Evolutionary conservation across 1,284 basidiomycete genomes (phyloP), one percentile per base, ranked within the genome.

Genomic region (Fistulina hepatica): DNA sequence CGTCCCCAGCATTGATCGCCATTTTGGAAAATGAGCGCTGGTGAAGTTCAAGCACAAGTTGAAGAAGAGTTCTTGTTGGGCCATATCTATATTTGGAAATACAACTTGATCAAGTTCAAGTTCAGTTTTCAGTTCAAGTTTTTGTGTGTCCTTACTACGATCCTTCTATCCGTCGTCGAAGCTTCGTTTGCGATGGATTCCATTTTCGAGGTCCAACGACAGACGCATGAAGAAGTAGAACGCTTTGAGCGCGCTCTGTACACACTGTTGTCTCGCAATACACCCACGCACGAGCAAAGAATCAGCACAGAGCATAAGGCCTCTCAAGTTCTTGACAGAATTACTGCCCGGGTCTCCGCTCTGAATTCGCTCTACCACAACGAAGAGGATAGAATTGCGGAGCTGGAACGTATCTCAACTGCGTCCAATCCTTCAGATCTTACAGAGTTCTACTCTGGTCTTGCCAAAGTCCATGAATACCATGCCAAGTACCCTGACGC

Each of bases 141-240:
- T n/a, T n/a, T n/a, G n/a, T n/a, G n/a, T n/a, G 30, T 40, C 34
- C 16, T 41, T 31, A 34, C 16, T 13, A 25, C 27, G 13, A 21
- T n/a, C 37, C 36, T 11, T 27, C 39, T 30, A 34, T 20, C 23
- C 6, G 15, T 21, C 27, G 21, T 20, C 12, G 12, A 12, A 25
- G 13, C n/a, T 19, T n/a, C 13, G 19, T 38, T 45, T 40, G 45
- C 49, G 45, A 93, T 95, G 86, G 84, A 93, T 69, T 93, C 89
- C 35, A 70, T 91, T 51, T 71, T 95, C 56, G 94, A 98, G 61
- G 71, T 88, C 19, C 88, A 93, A 53, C 78, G 94, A 32, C 89
- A 92, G 51, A 86, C 81, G 7, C 93, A 97, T 61, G 92, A 97
- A 64, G 93, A 97, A 60, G 73, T 90, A 20, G 94, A 98, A 64